These are phyloP conservation scores for Boletellus sp. DNA, from an alignment of 1,284 basidiomycete genomes.

Conservation along the genomic window DNA sequence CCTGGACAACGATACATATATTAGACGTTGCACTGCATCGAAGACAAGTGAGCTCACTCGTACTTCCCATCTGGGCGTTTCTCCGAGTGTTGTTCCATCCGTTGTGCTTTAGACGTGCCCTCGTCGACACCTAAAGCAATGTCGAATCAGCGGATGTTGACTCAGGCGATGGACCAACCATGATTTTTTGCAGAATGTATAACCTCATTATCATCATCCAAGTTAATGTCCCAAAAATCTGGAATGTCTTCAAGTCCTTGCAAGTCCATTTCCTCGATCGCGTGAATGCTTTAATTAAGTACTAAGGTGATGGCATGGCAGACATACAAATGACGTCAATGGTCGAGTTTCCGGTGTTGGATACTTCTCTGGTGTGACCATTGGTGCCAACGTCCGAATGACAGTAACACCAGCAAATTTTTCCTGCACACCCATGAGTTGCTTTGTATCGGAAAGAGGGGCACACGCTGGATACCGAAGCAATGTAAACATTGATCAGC, in stretches of 20 bases:
- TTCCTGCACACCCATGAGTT: conserved; percentile 48
- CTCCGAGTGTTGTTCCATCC: conserved; percentile 13
- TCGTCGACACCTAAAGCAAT: conserved; percentile 3
- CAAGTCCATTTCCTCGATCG: conserved; percentile 54
- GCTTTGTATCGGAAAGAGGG: background rate
- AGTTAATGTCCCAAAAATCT: conserved; percentile 59
- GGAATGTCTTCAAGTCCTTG: conserved; percentile 61
- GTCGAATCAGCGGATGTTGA: background rate
- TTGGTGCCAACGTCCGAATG: conserved; percentile 52
- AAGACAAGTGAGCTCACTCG: conserved; percentile 38
- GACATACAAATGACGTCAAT: conserved; percentile 47
- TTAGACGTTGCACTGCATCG: background rate
- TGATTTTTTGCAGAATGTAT: conserved; percentile 4
- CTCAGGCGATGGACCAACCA: conserved; percentile 5
- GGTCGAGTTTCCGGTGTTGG: conserved; percentile 72
- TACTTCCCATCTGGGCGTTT: conserved; percentile 49
- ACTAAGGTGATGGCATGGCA: background rate
- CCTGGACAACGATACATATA: conserved; percentile 35
- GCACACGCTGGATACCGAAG: conserved; percentile 46
- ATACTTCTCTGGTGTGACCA: conserved; percentile 50
- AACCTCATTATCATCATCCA: conserved; percentile 34
- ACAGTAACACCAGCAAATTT: conserved; percentile 60
- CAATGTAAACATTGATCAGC: conserved; percentile 55
- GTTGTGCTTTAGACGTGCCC: background rate
- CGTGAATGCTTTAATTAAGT: conserved; percentile 4